Evolutionary conservation across 345 rosid species (phyloP), one percentile per base, ranked within the genome.

Genomic region (Eucalyptus fibrosa): DNA sequence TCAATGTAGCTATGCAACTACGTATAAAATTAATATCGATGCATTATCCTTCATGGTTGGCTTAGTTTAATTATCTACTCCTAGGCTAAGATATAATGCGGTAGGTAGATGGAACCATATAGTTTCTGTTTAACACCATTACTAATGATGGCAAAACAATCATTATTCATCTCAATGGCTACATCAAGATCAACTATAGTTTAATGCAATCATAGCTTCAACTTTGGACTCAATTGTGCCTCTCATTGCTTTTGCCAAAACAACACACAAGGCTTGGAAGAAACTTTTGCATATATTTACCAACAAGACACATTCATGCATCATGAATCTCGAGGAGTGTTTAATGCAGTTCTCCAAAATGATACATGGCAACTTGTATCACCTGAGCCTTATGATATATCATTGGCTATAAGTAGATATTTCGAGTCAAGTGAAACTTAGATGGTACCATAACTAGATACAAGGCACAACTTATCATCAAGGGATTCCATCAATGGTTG

Each of bases 21-120:
- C 5, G 0, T 34, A 0, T 67, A 0, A 67, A 32, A 34, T 67
- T 32, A 67, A 67, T 9, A 17, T 67, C 42, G 23, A 67, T 67
- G 23, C 21, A 32, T 32, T 32, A 67, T 67, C 12, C 80, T 17
- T 67, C 80, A 8, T 17, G 23, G 6, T 8, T 67, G 40, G 42
- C 40, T 3, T 17, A 67, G 12, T 67, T 67, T 32, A 16, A 67
- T 67, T 17, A 1, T 67, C 3, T 17, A 0, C 0, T 16, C 12
- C 12, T 1, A 32, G 4, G 80, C 23, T 67, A 67, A 0, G 5
- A 32, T 32, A 16, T 32, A n/a, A 67, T 17, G 0, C 0, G 12
- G 7, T 32, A 32, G 0, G 10, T 67, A 67, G 23, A 67, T 32
- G 16, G n/a, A 28, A 60, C 67, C 16, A 60, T 60, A 28, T 26